Conservation (phyloP, 2,329 filamentous ascomycete species). For the Diaporthe aspalathi region DNA sequence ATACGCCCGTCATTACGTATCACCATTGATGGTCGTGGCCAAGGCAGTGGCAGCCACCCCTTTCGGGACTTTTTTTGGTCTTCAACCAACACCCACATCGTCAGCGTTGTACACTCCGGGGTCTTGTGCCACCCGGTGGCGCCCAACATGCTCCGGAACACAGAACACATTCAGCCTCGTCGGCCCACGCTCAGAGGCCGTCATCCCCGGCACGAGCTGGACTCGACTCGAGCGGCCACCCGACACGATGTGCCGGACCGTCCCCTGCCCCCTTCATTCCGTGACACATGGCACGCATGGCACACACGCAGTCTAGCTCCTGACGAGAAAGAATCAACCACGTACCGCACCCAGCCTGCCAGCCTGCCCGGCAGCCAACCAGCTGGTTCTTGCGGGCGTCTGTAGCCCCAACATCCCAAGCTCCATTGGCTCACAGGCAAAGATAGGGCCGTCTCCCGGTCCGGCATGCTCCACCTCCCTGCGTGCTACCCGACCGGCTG, state of each 20-base stretch:
- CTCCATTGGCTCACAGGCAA: constrained; percentile 34
- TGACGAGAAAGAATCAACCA: constrained; percentile 7
- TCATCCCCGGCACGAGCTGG: constrained; percentile 1
- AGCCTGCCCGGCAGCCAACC: background rate
- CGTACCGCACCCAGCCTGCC: background rate
- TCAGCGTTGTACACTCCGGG: background rate
- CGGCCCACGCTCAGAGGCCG: background rate
- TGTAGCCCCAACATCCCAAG: background rate
- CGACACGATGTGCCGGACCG: background rate
- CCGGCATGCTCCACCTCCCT: constrained; percentile 31
- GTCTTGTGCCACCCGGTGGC: constrained; percentile 1
- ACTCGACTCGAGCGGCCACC: constrained; percentile 4
- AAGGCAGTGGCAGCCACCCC: background rate
- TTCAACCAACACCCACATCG: background rate
- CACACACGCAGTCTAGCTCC: constrained; percentile 4
- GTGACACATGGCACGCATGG: constrained; percentile 23
- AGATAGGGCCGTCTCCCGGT: constrained; percentile 32
- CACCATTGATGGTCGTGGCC: background rate
- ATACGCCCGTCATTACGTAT: background rate
- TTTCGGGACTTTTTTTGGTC: constrained; percentile 15
- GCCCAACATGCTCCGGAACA: constrained; percentile 6
- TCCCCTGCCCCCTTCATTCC: constrained; percentile 16
- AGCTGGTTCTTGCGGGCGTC: constrained; percentile 10
- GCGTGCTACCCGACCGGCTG: constrained; percentile 34
- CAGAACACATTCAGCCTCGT: background rate